A percentile compares a stretch with the other conserved stretches of the same genome.
These are phyloP conservation scores for Gremmenia infestans DNA, from an alignment of 2,329 filamentous ascomycete species.

Conservation along the genomic window DNA sequence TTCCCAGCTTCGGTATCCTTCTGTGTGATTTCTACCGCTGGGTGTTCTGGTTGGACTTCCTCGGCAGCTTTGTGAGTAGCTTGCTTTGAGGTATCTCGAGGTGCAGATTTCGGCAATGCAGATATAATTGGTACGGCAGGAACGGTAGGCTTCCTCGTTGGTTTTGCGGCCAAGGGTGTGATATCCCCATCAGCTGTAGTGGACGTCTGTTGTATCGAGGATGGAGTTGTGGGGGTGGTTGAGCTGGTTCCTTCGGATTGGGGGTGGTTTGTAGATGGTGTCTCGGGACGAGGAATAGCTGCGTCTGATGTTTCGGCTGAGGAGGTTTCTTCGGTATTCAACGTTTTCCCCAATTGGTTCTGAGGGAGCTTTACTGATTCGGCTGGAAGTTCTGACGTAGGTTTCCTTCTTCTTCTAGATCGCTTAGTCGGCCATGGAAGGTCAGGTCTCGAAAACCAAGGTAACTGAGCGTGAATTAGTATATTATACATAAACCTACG, in stretches of 20 bases:
- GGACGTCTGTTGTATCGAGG: constrained; percentile 37
- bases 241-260: constrained; percentile 35
- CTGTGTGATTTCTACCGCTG: constrained; percentile 5
- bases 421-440: constrained; percentile 44
- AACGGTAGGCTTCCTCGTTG: constrained; percentile 32
- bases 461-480: constrained; percentile 42
- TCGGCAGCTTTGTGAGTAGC: constrained; percentile 12
- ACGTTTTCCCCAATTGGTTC: constrained; percentile 8
- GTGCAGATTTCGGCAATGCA: constrained; percentile 36
- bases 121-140: constrained; percentile 46
- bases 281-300: constrained; percentile 41
- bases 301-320: constrained; percentile 32
- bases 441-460: constrained; percentile 52
- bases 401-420: constrained; percentile 40
- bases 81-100: constrained; percentile 29
- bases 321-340: constrained; percentile 7
- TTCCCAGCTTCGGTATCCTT: not conserved
- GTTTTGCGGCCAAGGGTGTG: constrained; percentile 23
- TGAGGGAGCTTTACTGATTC: constrained; percentile 24
- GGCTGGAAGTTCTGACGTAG: constrained; percentile 18
- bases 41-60: constrained; percentile 12
- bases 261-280: constrained; percentile 38
- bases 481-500: constrained; percentile 4
- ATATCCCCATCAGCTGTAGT: constrained; percentile 18
- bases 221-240: constrained; percentile 51